Conservation (phyloP, 306 rosid species). For the Dalbergia cultrata region DNA sequence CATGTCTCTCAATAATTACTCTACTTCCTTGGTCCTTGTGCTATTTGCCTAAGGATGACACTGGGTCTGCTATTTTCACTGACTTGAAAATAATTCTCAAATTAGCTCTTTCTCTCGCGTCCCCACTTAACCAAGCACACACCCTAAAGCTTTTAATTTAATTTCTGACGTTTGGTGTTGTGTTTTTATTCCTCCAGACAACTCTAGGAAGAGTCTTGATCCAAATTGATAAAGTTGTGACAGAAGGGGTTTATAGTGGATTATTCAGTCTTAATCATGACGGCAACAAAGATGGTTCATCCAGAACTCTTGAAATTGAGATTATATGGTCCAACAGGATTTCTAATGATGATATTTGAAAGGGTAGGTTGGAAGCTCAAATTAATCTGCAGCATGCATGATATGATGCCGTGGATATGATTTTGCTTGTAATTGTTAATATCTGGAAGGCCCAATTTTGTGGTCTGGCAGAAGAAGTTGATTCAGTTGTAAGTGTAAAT, state of each 20-base stretch:
- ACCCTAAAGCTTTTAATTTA: constrained; percentile 34
- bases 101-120: constrained; percentile 6
- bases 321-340: constrained; percentile 91
- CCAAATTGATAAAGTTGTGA: constrained; percentile 95
- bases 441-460: constrained; percentile 71
- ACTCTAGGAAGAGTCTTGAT: constrained; percentile 95
- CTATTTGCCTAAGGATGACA: too few species aligned
- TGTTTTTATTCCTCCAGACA: constrained; percentile 61
- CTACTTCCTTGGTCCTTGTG: neutral
- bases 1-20: constrained; percentile 23
- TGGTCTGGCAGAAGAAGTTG: constrained; percentile 62
- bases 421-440: constrained; percentile 63
- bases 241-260: constrained; percentile 95
- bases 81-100: neutral
- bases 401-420: constrained; percentile 36
- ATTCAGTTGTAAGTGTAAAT: constrained; percentile 74
- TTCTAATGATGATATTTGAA: constrained; percentile 71
- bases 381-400: constrained; percentile 36
- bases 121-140: constrained; percentile 1
- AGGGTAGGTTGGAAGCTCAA: constrained; percentile 28
- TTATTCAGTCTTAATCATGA: constrained; percentile 93
- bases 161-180: constrained; percentile 42
- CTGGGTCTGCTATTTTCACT: too few species aligned
- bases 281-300: constrained; percentile 90
- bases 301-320: constrained; percentile 91